Evolutionary conservation across 1,139 yeast species (phyloP), one percentile per base, ranked within the genome.

Genomic region (Debaryomycetaceae sp.): DNA sequence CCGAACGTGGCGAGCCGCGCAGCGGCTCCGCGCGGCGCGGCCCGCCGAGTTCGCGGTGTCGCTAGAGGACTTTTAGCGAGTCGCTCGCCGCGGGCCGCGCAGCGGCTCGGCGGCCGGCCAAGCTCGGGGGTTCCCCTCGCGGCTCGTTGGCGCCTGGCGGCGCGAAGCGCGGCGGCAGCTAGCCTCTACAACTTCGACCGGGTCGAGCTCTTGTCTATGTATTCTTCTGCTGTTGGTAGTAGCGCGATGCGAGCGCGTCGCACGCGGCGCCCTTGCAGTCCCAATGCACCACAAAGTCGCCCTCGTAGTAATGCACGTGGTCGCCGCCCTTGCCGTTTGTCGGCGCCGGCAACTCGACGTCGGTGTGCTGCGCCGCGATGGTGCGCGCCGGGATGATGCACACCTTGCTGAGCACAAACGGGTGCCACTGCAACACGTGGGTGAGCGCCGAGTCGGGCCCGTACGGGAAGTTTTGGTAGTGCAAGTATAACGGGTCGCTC

Each of bases 341-440:
- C 6, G 38, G 34, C 8, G 42, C 33, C 6, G 37, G 37, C 13
- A 34, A 30, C 17, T 34, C 34, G 4, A 34, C 33, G 6, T 38
- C 44, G 7, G 45, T 37, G 37, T 59, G 61, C 26, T 44, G 43
- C 4, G 71, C 58, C 27, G 59, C 50, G 13, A 67, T 61, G 9
- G 67, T 56, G 39, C 66, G 62, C 6, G 69, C 46, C n/a, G 86
- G 84, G 1, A 91, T 72, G 9, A 89, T 56, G 1, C 86, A 83
- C 4, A 93, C 67, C 46, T 77, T 81, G 34, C 83, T 71, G 43
- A 89, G 66, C 24, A 82, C 61, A 29, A 72, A 74, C 9, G 95
- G 95, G 52, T 91, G 98, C 98, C 97, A 91, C 54, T 86, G 96
- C 41, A 88, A 62, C 23, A 86, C 65, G 53, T 91, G 97, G 16